These are phyloP conservation scores for Hysterium pulicare DNA, from an alignment of 2,329 filamentous ascomycete genomes.

Conservation along the genomic window DNA sequence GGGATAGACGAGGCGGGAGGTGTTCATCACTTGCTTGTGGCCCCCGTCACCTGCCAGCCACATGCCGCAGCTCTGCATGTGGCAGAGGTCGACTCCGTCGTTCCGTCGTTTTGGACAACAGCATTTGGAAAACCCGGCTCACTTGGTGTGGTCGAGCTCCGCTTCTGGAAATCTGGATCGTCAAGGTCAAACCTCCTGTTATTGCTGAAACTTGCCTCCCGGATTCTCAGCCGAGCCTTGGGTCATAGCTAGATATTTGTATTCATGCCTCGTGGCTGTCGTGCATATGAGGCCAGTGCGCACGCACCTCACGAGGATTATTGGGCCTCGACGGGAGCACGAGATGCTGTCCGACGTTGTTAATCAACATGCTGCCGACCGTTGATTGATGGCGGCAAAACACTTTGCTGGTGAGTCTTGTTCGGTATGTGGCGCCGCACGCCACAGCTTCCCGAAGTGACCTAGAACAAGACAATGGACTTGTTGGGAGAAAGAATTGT, in stretches of 20 bases:
- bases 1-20: constrained; percentile 14
- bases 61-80: not conserved
- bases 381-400: constrained; percentile 19
- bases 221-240: constrained; percentile 30
- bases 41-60: constrained; percentile 4
- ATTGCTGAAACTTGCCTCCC: constrained; percentile 14
- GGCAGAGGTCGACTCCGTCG: constrained; percentile 1
- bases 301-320: constrained; percentile 16
- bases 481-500: constrained; percentile 7
- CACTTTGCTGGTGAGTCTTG: constrained; percentile 11
- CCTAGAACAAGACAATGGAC: constrained; percentile 3
- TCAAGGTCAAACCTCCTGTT: constrained; percentile 13
- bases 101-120: constrained; percentile 5
- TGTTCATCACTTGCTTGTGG: constrained; percentile 12
- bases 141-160: too few relatives aligned
- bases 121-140: constrained; percentile 12
- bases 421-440: constrained; percentile 19
- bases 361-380: constrained; percentile 12
- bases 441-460: constrained; percentile 17
- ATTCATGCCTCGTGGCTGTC: constrained; percentile 17
- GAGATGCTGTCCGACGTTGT: constrained; percentile 12
- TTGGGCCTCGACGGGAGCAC: constrained; percentile 15
- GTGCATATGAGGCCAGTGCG: constrained; percentile 6
- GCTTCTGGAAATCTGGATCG: constrained; percentile 16
- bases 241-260: too few relatives aligned